Conservation (phyloP, 2,329 filamentous ascomycete genomes). For the Orbilia blumenaviensis region DNA sequence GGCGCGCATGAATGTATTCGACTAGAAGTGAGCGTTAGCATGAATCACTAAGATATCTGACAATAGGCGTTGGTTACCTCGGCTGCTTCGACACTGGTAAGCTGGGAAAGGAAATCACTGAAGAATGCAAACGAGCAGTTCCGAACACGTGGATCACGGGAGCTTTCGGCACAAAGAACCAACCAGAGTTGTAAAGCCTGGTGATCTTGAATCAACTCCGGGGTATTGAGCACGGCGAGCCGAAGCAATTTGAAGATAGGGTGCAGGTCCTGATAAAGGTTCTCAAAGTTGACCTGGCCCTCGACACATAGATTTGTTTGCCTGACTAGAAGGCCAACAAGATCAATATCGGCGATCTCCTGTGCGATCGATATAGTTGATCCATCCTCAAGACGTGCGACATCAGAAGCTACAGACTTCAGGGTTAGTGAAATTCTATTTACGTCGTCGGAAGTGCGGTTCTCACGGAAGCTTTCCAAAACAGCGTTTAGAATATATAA, state of each 20-base stretch:
- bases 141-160: slow-evolving; percentile 37
- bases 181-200: slow-evolving; percentile 37
- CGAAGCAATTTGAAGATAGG: slow-evolving; percentile 50
- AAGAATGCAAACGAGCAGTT: slow-evolving; percentile 51
- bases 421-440: background rate
- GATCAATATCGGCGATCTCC: slow-evolving; percentile 47
- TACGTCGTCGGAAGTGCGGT: background rate
- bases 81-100: slow-evolving; percentile 39
- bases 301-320: slow-evolving; percentile 43
- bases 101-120: slow-evolving; percentile 47
- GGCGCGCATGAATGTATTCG: slow-evolving; percentile 46
- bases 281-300: slow-evolving; percentile 46
- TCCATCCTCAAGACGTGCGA: background rate
- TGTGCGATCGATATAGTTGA: slow-evolving; percentile 21
- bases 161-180: slow-evolving; percentile 39
- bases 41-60: background rate
- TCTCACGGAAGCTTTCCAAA: slow-evolving; percentile 48
- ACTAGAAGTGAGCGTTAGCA: slow-evolving; percentile 11
- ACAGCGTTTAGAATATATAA: slow-evolving; percentile 50
- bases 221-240: slow-evolving; percentile 45
- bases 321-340: slow-evolving; percentile 39
- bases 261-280: slow-evolving; percentile 47
- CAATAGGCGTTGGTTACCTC: slow-evolving; percentile 53
- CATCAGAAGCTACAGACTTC: slow-evolving; percentile 10
- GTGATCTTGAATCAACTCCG: slow-evolving; percentile 39